phyloP scores from a whole-genome alignment of 2,329 filamentous ascomycete species.

The Phaeoacremonium minimum region DNA sequence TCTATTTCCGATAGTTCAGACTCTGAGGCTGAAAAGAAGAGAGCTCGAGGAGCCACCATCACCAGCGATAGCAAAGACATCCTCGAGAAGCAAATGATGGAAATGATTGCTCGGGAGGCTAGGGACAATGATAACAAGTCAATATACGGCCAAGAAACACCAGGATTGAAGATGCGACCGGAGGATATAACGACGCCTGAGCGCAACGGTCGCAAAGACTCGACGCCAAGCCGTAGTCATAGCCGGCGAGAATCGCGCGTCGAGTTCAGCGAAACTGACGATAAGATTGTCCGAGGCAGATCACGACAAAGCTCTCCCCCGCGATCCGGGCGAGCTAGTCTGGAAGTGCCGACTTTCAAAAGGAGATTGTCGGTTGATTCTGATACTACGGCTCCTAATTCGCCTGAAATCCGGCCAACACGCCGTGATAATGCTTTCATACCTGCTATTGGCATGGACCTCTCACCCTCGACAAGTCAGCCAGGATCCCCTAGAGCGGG shows the following conservation, averaged over 20 bases:
- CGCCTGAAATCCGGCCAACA: constrained; percentile 43
- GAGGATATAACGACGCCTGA: constrained; percentile 27
- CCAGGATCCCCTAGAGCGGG: constrained; percentile 25
- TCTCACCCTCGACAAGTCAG: constrained; percentile 61
- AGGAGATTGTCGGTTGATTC: constrained; percentile 36
- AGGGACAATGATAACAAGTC: constrained; percentile 32
- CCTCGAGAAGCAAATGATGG: constrained; percentile 58
- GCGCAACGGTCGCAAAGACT: constrained; percentile 14
- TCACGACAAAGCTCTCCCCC: constrained; percentile 21
- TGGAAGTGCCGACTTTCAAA: constrained; percentile 40
- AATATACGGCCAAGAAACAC: constrained; percentile 21
- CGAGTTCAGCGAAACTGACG: constrained; percentile 36
- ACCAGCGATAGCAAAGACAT: constrained; percentile 47
- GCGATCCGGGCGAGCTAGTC: constrained; percentile 32
- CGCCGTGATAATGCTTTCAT: constrained; percentile 44
- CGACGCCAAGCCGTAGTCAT: constrained; percentile 22
- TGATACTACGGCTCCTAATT: constrained; percentile 43
- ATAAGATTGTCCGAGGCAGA: constrained; percentile 11
- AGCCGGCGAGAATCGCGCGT: constrained; percentile 30
- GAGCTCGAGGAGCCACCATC: constrained; percentile 40
- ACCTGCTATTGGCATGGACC: constrained; percentile 56
- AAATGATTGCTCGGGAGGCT: constrained; percentile 53
- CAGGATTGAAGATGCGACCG: constrained; percentile 24
- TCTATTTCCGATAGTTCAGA: constrained; percentile 60
- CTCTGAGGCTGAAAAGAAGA: constrained; percentile 42